Evolutionary conservation across 2,329 filamentous ascomycete genomes (phyloP).

Genomic region (Furcasterigmium sp.): DNA sequence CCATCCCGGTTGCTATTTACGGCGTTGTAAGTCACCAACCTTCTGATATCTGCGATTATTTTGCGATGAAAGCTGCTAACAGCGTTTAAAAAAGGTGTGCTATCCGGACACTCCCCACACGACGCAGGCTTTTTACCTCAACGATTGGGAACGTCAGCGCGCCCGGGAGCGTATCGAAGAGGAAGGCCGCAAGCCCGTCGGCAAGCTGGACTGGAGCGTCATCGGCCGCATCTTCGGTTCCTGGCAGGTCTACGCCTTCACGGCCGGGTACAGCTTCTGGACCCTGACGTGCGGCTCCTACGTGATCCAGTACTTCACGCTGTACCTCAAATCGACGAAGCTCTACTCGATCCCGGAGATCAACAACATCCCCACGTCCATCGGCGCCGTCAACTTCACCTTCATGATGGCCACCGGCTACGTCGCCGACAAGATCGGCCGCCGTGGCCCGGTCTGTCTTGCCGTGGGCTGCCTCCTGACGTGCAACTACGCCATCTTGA

Average conservation of each 20-base stretch:
- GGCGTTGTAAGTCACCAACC: conserved; percentile 15
- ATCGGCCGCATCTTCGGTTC: conserved; percentile 30
- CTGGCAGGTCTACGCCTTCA: conserved; percentile 40
- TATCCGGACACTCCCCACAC: conserved; percentile 38
- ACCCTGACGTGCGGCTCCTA: conserved; percentile 30
- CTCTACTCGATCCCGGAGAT: conserved; percentile 30
- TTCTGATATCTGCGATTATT: background rate
- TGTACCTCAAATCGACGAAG: conserved; percentile 31
- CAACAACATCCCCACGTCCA: conserved; percentile 39
- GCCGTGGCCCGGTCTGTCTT: conserved; percentile 28
- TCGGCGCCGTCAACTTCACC: conserved; percentile 36
- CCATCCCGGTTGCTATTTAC: conserved; percentile 29
- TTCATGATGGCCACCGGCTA: conserved; percentile 31
- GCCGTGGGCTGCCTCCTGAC: conserved; percentile 26
- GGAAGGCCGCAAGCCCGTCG: conserved; percentile 30
- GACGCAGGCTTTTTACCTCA: conserved; percentile 35
- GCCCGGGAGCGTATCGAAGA: conserved; percentile 65
- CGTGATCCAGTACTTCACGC: conserved; percentile 32
- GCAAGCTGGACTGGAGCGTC: conserved; percentile 29
- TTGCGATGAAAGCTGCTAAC: too few species aligned
- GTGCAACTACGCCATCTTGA: conserved; percentile 29
- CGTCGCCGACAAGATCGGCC: conserved; percentile 27
- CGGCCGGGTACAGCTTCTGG: conserved; percentile 31
- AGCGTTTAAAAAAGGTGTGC: conserved; percentile 10
- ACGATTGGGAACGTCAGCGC: conserved; percentile 53